A percentile compares a stretch with the other conserved stretches of the same genome.
Evolutionary conservation across 352 stramenopile species (phyloP).

Genomic region (Pythium volutum): DNA sequence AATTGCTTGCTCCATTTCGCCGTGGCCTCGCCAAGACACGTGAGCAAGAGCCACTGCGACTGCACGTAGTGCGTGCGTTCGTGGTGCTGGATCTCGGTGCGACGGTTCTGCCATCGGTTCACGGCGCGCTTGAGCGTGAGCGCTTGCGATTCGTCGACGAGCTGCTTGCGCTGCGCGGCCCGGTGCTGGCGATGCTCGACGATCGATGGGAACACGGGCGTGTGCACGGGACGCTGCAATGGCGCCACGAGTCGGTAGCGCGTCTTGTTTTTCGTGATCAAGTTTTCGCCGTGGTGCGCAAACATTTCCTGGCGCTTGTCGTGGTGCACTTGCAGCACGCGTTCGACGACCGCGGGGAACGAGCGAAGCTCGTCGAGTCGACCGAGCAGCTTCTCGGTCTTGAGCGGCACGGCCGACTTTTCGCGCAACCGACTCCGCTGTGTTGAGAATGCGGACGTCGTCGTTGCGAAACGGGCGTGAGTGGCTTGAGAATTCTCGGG

Average conservation of each 20-base stretch:
- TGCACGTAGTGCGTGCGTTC: conserved; percentile 37
- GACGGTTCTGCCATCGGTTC: conserved; percentile 52
- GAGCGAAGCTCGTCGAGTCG: conserved; percentile 55
- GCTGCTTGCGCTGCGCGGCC: conserved; percentile 48
- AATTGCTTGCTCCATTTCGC: conserved; percentile 43
- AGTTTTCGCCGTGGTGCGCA: conserved; percentile 40
- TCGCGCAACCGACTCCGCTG: conserved; percentile 32
- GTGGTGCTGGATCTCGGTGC: conserved; percentile 32
- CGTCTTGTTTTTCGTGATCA: conserved; percentile 48
- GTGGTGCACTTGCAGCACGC: conserved; percentile 29
- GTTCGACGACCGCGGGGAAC: conserved; percentile 48
- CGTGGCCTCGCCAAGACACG: conserved; percentile 33
- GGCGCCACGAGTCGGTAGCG: conserved; percentile 27
- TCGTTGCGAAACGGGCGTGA: too few relatives aligned
- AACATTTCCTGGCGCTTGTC: conserved; percentile 12
- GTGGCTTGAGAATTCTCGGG: neutral
- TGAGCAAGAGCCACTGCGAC: conserved; percentile 58
- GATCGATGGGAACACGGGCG: conserved; percentile 52
- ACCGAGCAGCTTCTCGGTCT: conserved; percentile 45
- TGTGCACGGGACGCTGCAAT: conserved; percentile 47
- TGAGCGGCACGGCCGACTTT: conserved; percentile 48
- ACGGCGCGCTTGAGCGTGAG: conserved; percentile 32
- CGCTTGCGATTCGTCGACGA: conserved; percentile 44
- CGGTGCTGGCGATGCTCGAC: conserved; percentile 50
- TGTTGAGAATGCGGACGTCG: conserved; percentile 7